Evolutionary conservation across 257 asterid genomes (phyloP).

Genomic region (Nicotiana tabacum): DNA sequence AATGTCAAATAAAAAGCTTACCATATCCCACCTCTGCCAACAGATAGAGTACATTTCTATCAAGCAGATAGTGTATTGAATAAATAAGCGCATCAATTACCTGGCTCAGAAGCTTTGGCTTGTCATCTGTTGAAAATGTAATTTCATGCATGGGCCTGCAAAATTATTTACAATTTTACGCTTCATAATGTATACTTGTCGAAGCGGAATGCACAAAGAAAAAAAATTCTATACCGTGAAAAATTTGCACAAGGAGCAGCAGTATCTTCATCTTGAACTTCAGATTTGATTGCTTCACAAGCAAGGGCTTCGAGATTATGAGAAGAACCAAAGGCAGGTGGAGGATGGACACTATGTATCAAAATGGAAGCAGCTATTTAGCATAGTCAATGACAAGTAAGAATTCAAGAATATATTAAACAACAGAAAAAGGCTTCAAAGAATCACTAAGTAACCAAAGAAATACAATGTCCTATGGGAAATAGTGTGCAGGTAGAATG

Average conservation of each 20-base stretch:
- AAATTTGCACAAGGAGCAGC: constrained; percentile 32
- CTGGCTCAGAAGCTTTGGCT: constrained; percentile 96
- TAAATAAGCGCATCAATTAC: constrained; percentile 26
- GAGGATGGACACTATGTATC: constrained; percentile 82
- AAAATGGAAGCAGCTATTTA: constrained; percentile 17
- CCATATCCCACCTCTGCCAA: not conserved
- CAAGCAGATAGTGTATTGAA: not conserved
- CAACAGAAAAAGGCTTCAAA: not conserved
- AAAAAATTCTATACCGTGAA: constrained; percentile 46
- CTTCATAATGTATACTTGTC: not conserved
- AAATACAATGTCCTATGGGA: not conserved
- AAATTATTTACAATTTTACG: constrained; percentile 8
- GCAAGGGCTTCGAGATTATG: constrained; percentile 98
- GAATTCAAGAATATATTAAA: constrained; percentile 6
- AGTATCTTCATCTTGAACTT: constrained; percentile 52
- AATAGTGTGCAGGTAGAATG: no score
- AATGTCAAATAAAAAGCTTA: not conserved
- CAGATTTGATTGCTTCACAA: constrained; percentile 56
- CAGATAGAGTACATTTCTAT: not conserved
- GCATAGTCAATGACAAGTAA: not conserved
- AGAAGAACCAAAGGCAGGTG: constrained; percentile 98
- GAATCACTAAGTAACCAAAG: not conserved
- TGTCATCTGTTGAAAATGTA: constrained; percentile 86
- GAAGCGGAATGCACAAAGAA: not conserved
- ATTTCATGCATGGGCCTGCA: constrained; percentile 99